Evolutionary conservation across 2,329 filamentous ascomycete genomes (phyloP).

Genomic region (Sporothrix brunneoviolacea): DNA sequence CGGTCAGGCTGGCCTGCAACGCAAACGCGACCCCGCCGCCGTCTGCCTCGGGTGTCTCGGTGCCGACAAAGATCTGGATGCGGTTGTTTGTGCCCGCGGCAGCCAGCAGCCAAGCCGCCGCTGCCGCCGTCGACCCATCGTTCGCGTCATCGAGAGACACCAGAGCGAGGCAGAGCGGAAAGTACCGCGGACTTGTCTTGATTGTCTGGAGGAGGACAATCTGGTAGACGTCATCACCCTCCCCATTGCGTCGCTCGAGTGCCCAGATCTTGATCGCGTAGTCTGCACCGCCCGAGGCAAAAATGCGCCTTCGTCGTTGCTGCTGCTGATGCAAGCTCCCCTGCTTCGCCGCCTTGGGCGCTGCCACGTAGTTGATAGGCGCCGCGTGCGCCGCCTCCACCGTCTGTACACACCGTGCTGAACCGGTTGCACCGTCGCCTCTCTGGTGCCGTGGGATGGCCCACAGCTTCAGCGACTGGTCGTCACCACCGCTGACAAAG

Average conservation of each 20-base stretch:
- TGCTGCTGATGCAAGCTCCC: not conserved
- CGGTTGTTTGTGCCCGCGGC: conserved; percentile 76
- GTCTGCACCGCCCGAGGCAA: conserved; percentile 79
- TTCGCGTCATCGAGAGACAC: conserved; percentile 60
- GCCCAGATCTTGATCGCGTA: conserved; percentile 66
- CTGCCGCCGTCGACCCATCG: conserved; percentile 38
- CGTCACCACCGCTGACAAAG: conserved; percentile 74
- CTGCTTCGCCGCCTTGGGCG: conserved; percentile 16
- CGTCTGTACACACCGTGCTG: conserved; percentile 43
- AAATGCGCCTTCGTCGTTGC: conserved; percentile 24
- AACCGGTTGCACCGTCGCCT: conserved; percentile 13
- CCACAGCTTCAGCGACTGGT: conserved; percentile 74
- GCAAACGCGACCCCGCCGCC: conserved; percentile 48
- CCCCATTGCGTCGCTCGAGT: conserved; percentile 35
- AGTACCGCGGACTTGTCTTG: conserved; percentile 66
- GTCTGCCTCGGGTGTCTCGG: conserved; percentile 22
- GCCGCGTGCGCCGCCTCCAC: conserved; percentile 62
- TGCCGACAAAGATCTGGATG: conserved; percentile 71
- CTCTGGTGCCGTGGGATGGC: conserved; percentile 24
- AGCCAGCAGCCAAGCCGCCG: conserved; percentile 60
- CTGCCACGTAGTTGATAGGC: conserved; percentile 64
- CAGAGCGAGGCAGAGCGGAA: conserved; percentile 72
- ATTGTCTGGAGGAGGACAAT: conserved; percentile 73
- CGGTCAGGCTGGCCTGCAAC: conserved; percentile 69
- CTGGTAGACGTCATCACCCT: not conserved